phyloP scores from a whole-genome alignment of 2,329 filamentous ascomycete genomes.

The Domatiomyces globalis region DNA sequence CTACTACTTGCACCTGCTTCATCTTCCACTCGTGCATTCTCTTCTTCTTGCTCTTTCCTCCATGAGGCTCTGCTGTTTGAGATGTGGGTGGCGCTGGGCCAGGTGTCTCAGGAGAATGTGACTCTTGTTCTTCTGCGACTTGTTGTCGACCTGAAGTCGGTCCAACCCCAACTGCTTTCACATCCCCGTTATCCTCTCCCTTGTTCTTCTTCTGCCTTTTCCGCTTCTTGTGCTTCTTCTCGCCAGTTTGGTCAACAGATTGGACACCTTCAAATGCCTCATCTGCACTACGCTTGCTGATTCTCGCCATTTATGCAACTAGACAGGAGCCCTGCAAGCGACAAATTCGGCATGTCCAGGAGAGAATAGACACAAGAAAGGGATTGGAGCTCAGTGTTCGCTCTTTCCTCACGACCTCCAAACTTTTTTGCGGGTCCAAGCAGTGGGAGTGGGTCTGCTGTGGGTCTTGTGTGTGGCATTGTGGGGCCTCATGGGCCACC shows the following conservation, averaged over 20 bases:
- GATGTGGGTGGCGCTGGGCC: neutral
- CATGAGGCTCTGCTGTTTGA: neutral
- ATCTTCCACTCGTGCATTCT: neutral
- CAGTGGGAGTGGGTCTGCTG: neutral
- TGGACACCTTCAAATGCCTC: constrained; percentile 10
- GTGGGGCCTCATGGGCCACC: neutral
- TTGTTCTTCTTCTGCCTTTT: constrained; percentile 13
- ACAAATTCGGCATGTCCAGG: neutral
- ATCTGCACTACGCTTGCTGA: constrained; percentile 9
- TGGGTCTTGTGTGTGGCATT: neutral
- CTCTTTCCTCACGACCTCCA: neutral
- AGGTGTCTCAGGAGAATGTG: neutral
- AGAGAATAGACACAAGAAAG: neutral
- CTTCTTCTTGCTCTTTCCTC: neutral
- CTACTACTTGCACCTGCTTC: neutral
- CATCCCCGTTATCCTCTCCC: neutral
- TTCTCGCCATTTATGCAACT: constrained; percentile 6
- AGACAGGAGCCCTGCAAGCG: neutral
- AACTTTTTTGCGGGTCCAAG: neutral
- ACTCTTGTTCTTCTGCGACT: neutral
- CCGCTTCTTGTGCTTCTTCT: constrained; percentile 21
- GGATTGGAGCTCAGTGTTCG: neutral
- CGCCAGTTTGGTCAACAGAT: constrained; percentile 20
- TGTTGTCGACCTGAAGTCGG: neutral
- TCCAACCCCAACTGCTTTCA: neutral